Evolutionary conservation across 305 asterid species (phyloP), one percentile per base, ranked within the genome.

Genomic region (Salvia sclarea): DNA sequence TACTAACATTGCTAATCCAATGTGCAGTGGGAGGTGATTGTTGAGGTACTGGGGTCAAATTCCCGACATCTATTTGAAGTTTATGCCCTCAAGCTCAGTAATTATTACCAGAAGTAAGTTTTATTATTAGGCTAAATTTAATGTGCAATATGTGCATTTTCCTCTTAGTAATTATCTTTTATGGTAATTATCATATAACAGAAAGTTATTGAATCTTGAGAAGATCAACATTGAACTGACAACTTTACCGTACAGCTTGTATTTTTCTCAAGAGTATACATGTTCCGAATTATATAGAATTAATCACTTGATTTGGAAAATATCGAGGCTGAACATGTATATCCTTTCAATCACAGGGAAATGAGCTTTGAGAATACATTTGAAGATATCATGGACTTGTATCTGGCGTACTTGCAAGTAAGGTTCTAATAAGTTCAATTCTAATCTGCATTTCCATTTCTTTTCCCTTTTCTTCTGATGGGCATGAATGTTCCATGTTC

Each of bases 51-150:
- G 73, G 98, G 98, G 69, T 70, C 96, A 53, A 86, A 82, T 74
- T 80, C 89, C 37, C 85, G 98, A 10, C 98, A 93, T 85, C 88
- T 90, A 70, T 88, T 90, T 83, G 98, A 93, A 86, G 72, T 93
- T 77, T 79, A 86, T 76, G 95, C 88, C 3, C 97, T 93, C 78
- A 93, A 90, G 86, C 86, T 85, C 57, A 86, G 83, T 65, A 84
- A 79, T 71, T 75, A 80, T 77, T 81, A 83, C 82, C 86, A 88
- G 68, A 81, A 82, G 97, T 88, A 81, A 87, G 98, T 82, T 63
- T 40, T 56, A 50, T 55, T 59, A 38, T 21, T 61, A n/a, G 28
- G 65, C 44, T 21, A 47, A 62, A 24, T 61, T 45, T 33, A 24
- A 37, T 65, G 21, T 53, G 12, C 49, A 31, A 4, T 59, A 21